A percentile compares a stretch with the other conserved stretches of the same genome.
These are phyloP conservation scores for Flaveria floridana DNA, from an alignment of 140 eudicot species.

Conservation along the genomic window DNA sequence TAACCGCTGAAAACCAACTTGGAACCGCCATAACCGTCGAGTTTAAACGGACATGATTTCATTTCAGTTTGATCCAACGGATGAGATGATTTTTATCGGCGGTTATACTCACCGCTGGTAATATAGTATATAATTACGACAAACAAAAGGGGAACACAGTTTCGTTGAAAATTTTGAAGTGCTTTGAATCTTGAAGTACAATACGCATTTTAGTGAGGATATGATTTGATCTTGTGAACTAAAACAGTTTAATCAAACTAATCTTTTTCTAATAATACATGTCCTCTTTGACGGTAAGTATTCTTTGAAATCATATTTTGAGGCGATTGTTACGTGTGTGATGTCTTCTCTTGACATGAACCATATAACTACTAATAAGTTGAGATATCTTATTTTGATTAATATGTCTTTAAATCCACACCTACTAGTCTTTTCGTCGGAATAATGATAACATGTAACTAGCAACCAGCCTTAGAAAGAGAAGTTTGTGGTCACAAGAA, in stretches of 20 bases:
- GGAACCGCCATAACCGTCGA: no score
- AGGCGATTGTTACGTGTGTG: background rate
- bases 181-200: background rate
- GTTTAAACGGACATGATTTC: no score
- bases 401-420: slow-evolving; percentile 6
- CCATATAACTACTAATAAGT: background rate
- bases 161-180: no score
- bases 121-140: background rate
- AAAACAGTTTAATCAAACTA: background rate
- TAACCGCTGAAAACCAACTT: no score
- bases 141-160: background rate
- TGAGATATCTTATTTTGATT: background rate
- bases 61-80: no score
- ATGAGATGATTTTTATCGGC: no score
- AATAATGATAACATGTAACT: slow-evolving; percentile 1
- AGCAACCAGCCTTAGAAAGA: slow-evolving; percentile 33
- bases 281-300: no score
- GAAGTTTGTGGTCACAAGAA: slow-evolving; percentile 35
- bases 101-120: no score
- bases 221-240: slow-evolving; percentile 4
- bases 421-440: slow-evolving; percentile 20
- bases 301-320: background rate
- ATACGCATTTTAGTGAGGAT: background rate
- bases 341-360: slow-evolving; percentile 9
- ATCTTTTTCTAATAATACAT: background rate